Evolutionary conservation across 305 asterid species (phyloP).

Genomic region (Fraxinus paxiana): DNA sequence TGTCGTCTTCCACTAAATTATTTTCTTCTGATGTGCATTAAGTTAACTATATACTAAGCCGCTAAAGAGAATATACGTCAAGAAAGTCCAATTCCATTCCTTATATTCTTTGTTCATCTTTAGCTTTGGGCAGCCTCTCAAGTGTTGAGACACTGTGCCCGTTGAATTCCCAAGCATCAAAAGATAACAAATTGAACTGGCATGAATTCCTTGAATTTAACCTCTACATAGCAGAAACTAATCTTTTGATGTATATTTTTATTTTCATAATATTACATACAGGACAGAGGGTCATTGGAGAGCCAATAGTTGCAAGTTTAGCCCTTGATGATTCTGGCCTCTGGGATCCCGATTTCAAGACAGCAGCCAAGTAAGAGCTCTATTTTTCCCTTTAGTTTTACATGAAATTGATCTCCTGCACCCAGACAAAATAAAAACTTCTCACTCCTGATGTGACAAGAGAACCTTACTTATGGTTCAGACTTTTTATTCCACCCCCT

Average conservation of each 20-base stretch:
- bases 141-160: background rate
- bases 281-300: constrained; percentile 97
- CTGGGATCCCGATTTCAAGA: constrained; percentile 82
- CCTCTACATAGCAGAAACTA: background rate
- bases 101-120: background rate
- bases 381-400: constrained; percentile 18
- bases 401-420: background rate
- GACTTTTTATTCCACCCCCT: background rate
- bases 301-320: constrained; percentile 87
- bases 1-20: background rate
- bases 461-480: background rate
- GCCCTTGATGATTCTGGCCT: constrained; percentile 77
- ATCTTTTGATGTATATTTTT: background rate
- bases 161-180: background rate
- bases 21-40: background rate
- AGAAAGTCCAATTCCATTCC: background rate
- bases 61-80: background rate
- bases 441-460: background rate
- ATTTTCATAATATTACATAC: constrained; percentile 22
- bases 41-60: background rate
- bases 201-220: background rate
- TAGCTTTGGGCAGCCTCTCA: background rate
- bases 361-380: constrained; percentile 73
- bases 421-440: background rate
- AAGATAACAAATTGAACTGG: background rate